Evolutionary conservation across 257 asterid species (phyloP).

Genomic region (Forsythia suspensa): DNA sequence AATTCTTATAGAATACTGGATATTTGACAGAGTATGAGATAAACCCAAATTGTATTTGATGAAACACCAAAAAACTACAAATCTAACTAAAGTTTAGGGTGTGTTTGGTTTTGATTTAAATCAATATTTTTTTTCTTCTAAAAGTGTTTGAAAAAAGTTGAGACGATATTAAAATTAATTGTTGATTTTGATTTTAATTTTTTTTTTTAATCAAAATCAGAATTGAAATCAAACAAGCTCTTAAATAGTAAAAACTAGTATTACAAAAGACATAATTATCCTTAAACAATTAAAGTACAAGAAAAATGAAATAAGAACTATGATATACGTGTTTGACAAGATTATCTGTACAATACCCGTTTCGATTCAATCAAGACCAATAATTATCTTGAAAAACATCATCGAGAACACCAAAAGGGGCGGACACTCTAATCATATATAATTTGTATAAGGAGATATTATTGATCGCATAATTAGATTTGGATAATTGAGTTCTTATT

Average conservation of each 20-base stretch:
- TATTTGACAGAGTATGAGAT: too few relatives aligned
- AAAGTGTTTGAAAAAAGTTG: too few relatives aligned
- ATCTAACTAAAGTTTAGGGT: background rate
- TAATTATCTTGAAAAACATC: background rate
- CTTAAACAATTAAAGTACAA: background rate
- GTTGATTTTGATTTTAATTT: too few relatives aligned
- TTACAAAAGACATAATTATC: background rate
- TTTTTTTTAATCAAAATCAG: too few relatives aligned
- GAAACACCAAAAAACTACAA: background rate
- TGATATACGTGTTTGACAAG: background rate
- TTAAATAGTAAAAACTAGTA: background rate
- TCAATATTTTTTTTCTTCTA: too few relatives aligned
- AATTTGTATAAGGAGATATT: background rate
- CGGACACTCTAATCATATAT: background rate
- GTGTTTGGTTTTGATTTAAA: too few relatives aligned
- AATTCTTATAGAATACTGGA: too few relatives aligned
- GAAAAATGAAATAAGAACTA: background rate
- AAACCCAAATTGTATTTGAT: background rate
- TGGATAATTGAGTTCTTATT: too few relatives aligned
- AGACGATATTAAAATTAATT: too few relatives aligned
- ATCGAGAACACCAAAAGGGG: background rate
- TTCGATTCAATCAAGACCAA: background rate
- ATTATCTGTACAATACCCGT: background rate
- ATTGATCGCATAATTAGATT: background rate
- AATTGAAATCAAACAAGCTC: too few relatives aligned